Percentiles rank a stretch among this genome's conserved stretches.
Evolutionary conservation across 768 basidiomycete genomes (phyloP).

Genomic region (Pleurotus citrinopileatus): DNA sequence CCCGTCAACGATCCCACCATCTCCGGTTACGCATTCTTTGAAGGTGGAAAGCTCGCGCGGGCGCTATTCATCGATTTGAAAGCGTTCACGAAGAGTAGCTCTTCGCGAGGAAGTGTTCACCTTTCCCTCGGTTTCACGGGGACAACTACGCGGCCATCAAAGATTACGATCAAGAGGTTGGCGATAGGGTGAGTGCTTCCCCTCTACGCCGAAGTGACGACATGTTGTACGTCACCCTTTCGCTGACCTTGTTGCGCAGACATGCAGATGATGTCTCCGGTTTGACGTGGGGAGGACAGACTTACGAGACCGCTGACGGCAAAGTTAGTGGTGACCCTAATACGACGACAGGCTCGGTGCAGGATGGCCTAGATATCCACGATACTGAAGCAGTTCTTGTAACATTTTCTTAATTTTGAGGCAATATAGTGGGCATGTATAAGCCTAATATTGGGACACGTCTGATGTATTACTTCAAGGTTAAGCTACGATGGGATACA

Average conservation of each 20-base stretch:
- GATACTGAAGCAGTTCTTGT: conserved; percentile 6
- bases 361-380: conserved; percentile 8
- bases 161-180: conserved; percentile 47
- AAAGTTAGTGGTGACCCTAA: conserved; percentile 33
- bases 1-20: conserved; percentile 41
- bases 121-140: conserved; percentile 38
- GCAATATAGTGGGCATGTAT: too few species aligned
- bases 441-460: too few species aligned
- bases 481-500: too few species aligned
- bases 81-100: conserved; percentile 39
- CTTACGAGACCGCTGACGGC: conserved; percentile 49
- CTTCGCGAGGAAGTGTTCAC: conserved; percentile 37
- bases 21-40: conserved; percentile 64
- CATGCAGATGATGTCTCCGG: conserved; percentile 48
- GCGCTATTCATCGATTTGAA: conserved; percentile 59
- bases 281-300: conserved; percentile 57
- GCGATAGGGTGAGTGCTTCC: conserved; percentile 36
- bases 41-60: conserved; percentile 37
- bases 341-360: conserved; percentile 19
- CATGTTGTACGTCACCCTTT: background rate
- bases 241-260: conserved; percentile 22
- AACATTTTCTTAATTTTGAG: background rate
- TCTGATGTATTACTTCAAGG: too few species aligned
- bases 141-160: conserved; percentile 19
- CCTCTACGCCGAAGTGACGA: background rate